Evolutionary conservation across 2,329 filamentous ascomycete species (phyloP).

Genomic region (Penicillium occitanis): DNA sequence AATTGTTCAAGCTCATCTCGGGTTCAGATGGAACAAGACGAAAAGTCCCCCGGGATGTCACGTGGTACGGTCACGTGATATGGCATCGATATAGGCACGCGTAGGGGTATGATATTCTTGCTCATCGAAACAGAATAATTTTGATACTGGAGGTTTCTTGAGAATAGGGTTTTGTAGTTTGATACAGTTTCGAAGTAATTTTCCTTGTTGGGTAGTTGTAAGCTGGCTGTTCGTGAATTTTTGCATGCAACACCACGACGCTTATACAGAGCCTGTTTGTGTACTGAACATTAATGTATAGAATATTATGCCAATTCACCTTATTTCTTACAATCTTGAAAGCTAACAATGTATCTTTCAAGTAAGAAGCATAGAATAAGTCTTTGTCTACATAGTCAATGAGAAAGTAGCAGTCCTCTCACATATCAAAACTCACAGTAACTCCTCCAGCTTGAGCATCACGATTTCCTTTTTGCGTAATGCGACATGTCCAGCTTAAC

Average conservation of each 20-base stretch:
- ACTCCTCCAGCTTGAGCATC: constrained; percentile 6
- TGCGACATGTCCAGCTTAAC: neutral
- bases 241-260: neutral
- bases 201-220: neutral
- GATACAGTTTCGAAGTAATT: neutral
- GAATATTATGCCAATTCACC: neutral
- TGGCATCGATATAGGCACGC: neutral
- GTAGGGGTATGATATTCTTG: neutral
- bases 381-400: neutral
- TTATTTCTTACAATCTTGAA: neutral
- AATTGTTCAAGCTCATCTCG: constrained; percentile 16
- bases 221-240: neutral
- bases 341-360: no score
- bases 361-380: neutral
- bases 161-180: no score
- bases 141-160: neutral
- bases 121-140: neutral
- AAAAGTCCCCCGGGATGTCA: constrained; percentile 27
- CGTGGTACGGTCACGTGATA: constrained; percentile 31
- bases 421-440: neutral
- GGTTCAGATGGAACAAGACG: constrained; percentile 17
- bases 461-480: constrained; percentile 2
- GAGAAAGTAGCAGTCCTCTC: neutral
- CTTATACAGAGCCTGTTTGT: neutral
- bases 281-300: neutral